These are phyloP conservation scores for Coemansia sp. DNA, from an alignment of 192 early-diverging fungal species.

Conservation along the genomic window DNA sequence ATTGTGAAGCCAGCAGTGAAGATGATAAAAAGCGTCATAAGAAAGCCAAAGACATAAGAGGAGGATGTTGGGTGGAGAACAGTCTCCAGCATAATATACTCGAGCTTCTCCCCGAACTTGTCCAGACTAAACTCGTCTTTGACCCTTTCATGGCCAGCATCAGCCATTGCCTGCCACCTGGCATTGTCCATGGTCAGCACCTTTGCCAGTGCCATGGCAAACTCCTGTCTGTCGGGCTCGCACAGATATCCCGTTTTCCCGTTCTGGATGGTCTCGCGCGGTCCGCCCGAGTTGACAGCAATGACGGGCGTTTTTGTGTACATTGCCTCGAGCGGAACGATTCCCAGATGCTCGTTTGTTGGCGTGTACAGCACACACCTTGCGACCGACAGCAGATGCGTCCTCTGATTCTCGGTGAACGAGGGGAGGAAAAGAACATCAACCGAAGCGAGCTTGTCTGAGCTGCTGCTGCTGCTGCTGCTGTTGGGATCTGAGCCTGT, in stretches of 20 bases:
- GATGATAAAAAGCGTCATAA: slow-evolving; percentile 43
- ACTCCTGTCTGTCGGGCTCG: slow-evolving; percentile 57
- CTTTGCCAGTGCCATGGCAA: slow-evolving; percentile 63
- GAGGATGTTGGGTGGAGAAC: slow-evolving; percentile 19
- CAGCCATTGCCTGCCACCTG: slow-evolving; percentile 61
- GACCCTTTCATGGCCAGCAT: slow-evolving; percentile 63
- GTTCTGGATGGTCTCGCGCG: slow-evolving; percentile 77
- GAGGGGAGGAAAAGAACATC: slow-evolving; percentile 89
- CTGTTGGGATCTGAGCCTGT: neutral
- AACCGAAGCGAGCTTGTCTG: slow-evolving; percentile 31
- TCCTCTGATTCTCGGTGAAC: slow-evolving; percentile 79
- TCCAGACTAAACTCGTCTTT: slow-evolving; percentile 63
- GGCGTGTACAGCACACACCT: slow-evolving; percentile 85
- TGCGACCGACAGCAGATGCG: slow-evolving; percentile 66
- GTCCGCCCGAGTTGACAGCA: slow-evolving; percentile 84
- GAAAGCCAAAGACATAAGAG: slow-evolving; percentile 36
- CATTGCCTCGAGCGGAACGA: slow-evolving; percentile 97
- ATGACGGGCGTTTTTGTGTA: slow-evolving; percentile 85
- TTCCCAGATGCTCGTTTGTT: slow-evolving; percentile 93
- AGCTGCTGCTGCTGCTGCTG: no score
- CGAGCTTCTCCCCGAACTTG: slow-evolving; percentile 69
- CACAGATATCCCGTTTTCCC: slow-evolving; percentile 79
- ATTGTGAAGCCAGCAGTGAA: slow-evolving; percentile 13
- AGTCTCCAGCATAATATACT: slow-evolving; percentile 60
- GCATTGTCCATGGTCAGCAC: slow-evolving; percentile 51